Percentiles rank a stretch among this genome's conserved stretches.
Conservation (phyloP, 208 protist genomes). For the Vickermania ingenoplastis region DNA sequence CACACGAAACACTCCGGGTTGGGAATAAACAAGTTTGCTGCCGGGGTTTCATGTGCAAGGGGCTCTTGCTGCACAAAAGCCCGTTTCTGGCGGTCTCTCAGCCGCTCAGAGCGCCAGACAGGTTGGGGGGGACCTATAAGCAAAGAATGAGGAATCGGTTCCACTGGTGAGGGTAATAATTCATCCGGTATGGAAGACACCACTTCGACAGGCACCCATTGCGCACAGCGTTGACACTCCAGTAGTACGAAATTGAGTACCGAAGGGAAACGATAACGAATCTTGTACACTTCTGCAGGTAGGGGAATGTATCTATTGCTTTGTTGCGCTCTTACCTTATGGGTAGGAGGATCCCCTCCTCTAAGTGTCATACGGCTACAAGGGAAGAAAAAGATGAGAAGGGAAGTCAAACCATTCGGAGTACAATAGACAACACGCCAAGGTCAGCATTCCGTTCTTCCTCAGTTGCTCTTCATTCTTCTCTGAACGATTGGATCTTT, state of each 20-base stretch:
- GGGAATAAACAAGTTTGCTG: not conserved
- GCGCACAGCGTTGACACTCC: constrained; percentile 63
- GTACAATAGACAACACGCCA: too few relatives aligned
- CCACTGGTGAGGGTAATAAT: too few relatives aligned
- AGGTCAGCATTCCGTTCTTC: too few relatives aligned
- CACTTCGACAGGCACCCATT: constrained; percentile 59
- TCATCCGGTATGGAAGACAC: too few relatives aligned
- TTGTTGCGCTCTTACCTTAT: too few relatives aligned
- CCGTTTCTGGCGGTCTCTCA: not conserved
- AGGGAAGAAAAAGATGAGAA: too few relatives aligned
- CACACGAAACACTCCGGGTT: constrained; percentile 1
- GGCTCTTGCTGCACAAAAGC: too few relatives aligned
- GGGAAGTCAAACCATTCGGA: too few relatives aligned
- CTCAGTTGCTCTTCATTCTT: too few relatives aligned
- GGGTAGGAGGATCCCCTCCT: too few relatives aligned
- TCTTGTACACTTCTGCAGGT: constrained; percentile 26
- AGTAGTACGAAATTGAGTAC: constrained; percentile 48
- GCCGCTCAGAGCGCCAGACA: not conserved
- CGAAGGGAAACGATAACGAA: constrained; percentile 48
- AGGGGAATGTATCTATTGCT: constrained; percentile 66
- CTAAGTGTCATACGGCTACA: too few relatives aligned
- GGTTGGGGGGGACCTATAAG: not conserved
- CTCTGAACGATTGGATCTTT: too few relatives aligned
- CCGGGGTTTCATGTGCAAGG: not conserved
- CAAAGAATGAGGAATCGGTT: not conserved